phyloP scores from a whole-genome alignment of 140 eudicot genomes.

The Anethum foeniculum region DNA sequence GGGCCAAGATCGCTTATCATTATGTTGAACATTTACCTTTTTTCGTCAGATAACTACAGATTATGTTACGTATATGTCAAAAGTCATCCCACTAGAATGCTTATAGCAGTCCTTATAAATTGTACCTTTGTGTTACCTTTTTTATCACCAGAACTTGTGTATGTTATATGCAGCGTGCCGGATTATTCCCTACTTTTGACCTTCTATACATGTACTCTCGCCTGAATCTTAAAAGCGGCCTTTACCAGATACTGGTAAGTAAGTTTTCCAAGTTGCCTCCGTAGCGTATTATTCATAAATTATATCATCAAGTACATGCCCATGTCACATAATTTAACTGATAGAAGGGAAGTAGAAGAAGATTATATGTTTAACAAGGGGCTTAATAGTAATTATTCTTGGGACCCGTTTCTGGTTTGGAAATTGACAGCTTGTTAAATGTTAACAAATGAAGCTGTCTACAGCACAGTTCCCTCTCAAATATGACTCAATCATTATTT shows the following conservation, averaged over 20 bases:
- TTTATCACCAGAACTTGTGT: conserved; percentile 3
- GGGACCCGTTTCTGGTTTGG: neutral
- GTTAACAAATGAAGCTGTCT: neutral
- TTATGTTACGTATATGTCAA: neutral
- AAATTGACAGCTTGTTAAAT: neutral
- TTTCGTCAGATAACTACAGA: neutral
- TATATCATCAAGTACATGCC: neutral
- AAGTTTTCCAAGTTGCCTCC: neutral
- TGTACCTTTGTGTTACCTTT: no score
- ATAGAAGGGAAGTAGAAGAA: neutral
- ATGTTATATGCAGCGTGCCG: conserved; percentile 64
- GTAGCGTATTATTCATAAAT: neutral
- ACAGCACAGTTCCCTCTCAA: neutral
- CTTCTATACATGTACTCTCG: conserved; percentile 81
- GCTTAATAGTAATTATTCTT: neutral
- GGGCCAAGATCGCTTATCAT: neutral
- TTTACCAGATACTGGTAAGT: conserved; percentile 80
- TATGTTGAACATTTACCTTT: neutral
- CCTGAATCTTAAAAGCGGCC: conserved; percentile 49
- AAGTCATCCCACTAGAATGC: neutral
- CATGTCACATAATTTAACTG: neutral
- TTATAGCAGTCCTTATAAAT: neutral
- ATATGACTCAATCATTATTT: neutral
- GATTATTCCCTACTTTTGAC: conserved; percentile 83
- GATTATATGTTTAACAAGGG: neutral